Conservation (phyloP, 352 stramenopile genomes). For the Phytophthora sansomeana region DNA sequence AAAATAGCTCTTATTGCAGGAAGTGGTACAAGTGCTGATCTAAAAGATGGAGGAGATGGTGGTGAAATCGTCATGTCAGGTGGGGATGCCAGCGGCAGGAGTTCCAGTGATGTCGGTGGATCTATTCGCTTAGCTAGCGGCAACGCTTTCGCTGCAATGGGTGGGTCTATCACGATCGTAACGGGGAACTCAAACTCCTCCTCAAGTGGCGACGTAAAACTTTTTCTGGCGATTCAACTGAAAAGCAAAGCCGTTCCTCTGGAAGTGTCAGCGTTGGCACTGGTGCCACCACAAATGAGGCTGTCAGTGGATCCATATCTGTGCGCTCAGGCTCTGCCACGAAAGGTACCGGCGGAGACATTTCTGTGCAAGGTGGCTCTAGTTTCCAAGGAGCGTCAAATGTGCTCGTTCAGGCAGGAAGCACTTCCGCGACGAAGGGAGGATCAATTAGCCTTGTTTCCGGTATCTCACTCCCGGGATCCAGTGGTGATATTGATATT, state of each 20-base stretch:
- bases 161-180: slow-evolving; percentile 57
- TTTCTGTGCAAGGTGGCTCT: slow-evolving; percentile 53
- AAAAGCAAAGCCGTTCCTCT: slow-evolving; percentile 46
- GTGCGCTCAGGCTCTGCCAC: slow-evolving; percentile 50
- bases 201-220: slow-evolving; percentile 68
- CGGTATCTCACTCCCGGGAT: slow-evolving; percentile 52
- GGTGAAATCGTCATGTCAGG: slow-evolving; percentile 73
- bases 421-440: slow-evolving; percentile 52
- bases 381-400: slow-evolving; percentile 58
- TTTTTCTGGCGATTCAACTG: slow-evolving; percentile 60
- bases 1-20: slow-evolving; percentile 54
- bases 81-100: slow-evolving; percentile 64
- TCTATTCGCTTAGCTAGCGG: slow-evolving; percentile 57
- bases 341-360: slow-evolving; percentile 63
- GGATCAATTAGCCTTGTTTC: slow-evolving; percentile 58
- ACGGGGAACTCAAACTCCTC: slow-evolving; percentile 65
- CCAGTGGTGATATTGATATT: slow-evolving; percentile 70
- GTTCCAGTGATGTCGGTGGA: slow-evolving; percentile 52
- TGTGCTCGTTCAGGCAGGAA: slow-evolving; percentile 58
- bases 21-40: slow-evolving; percentile 50
- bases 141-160: slow-evolving; percentile 57
- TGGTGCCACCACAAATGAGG: slow-evolving; percentile 51
- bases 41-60: slow-evolving; percentile 68
- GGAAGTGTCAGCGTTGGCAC: slow-evolving; percentile 57
- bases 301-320: slow-evolving; percentile 44